Evolutionary conservation across 352 stramenopile species (phyloP).

Genomic region (Phytopythium kandeliae): DNA sequence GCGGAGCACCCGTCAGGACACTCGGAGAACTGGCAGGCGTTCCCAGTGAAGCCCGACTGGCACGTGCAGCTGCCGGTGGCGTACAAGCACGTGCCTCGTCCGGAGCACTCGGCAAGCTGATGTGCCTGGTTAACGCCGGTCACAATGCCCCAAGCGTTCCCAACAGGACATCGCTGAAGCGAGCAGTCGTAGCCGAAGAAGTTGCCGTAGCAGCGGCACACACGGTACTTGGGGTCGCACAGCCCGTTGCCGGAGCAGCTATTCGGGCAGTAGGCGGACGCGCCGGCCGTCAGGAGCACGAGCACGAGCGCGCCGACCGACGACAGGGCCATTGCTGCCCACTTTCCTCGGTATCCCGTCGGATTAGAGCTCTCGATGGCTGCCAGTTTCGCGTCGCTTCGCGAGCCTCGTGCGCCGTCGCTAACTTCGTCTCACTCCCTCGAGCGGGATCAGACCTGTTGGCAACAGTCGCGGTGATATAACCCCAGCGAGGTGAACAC

Average conservation of each 20-base stretch:
- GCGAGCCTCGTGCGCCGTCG: no score
- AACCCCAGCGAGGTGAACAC: no score
- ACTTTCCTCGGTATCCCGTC: no score
- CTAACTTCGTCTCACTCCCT: neutral
- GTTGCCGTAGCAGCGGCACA: conserved; percentile 46
- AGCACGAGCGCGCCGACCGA: neutral
- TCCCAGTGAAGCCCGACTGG: conserved; percentile 70
- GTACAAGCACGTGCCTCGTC: conserved; percentile 64
- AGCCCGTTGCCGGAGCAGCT: conserved; percentile 46
- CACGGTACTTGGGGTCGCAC: conserved; percentile 43
- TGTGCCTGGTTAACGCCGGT: conserved; percentile 40
- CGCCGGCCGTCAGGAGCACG: conserved; percentile 1
- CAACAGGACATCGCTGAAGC: conserved; percentile 31
- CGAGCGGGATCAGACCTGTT: neutral
- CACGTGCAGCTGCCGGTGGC: conserved; percentile 71
- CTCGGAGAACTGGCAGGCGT: conserved; percentile 54
- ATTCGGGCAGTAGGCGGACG: conserved; percentile 39
- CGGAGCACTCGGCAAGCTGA: conserved; percentile 40
- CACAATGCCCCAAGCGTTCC: conserved; percentile 52
- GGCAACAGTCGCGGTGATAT: neutral
- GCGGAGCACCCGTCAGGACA: conserved; percentile 45
- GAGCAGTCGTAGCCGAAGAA: conserved; percentile 71
- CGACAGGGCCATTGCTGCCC: neutral
- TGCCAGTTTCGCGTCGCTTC: neutral
- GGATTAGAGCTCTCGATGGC: no score